Evolutionary conservation across 352 stramenopile genomes (phyloP), one percentile per base, ranked within the genome.

Genomic region (Phytopythium kandeliae): DNA sequence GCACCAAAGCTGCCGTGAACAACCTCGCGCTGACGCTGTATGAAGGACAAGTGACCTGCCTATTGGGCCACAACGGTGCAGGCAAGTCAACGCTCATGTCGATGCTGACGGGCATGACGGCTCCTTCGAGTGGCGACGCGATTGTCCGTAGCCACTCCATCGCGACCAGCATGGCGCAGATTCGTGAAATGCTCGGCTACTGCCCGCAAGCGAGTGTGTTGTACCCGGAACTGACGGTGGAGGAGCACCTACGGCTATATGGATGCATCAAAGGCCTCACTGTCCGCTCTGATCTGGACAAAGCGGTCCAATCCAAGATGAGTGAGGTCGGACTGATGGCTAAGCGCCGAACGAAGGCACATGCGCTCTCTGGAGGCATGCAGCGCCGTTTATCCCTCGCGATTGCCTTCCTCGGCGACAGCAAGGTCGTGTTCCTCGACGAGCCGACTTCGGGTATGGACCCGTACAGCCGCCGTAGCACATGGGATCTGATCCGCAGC

Each of bases 121-220:
- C 66, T 2, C 73, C 79, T 0, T 75, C 77, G 0, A 73, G 57
- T 19, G 83, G 81, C 13, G 72, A 86, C 42, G 81, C 79, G 6
- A 61, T 60, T 42, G 63, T 92, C 10, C 47, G 71, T n/a, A 82
- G 84, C 0, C 46, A 72, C 43, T 86, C 76, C 2, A 61, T 91
- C 31, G 44, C 60, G 2, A 62, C 66, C 8, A 70, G 97, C 55
- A 91, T 99, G 78, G 45, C 65, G 15, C 35, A 60, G 19, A 90
- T 99, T 25, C 89, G 96, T 2, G 92, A 46, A 42, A 86, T 57
- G 33, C 77, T 98, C 25, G 96, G 96, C 9, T 92, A 98, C 51
- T 99, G 97, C 60, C 85, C 97, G 21, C 97, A 99, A 52, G 92
- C 98, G 66, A 96, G 98, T 63, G 96, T 98, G 30, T 58, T 99